Base-by-base conservation (phyloP, 225 moss, liverwort and hornwort species). In the Thuidium tamariscinum region DNA sequence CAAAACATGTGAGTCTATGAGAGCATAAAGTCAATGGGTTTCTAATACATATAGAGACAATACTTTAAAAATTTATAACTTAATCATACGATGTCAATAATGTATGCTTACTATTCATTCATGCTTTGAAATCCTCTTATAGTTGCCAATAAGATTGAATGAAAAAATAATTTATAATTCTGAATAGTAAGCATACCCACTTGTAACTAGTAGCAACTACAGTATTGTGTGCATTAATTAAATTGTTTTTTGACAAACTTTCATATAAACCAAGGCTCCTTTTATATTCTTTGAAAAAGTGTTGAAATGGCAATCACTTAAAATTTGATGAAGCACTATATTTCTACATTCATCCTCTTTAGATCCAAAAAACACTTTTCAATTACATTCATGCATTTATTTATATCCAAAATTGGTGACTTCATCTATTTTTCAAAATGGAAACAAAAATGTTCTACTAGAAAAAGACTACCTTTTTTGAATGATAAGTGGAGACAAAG, bases 221-320 rank as follows among this genome's bases (percentile, higher is more conserved):
- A 67, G 4, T 7, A 37, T 7, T 2, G 4, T 13, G 0, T 13
- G 12, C 12, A 2, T 7, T 13, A 13, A 22, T 4, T 16, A 4
- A 26, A 15, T 4, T 44, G n/a, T 25, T 5, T 44, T 71, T 27
- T 9, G 9, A 44, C 9, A 0, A 27, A 42, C 42, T 69, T 69
- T 26, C 3, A 9, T 3, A 26, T 9, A 0, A 4, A 41, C 8
- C 14, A 41, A 23, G 25, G 2, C 6, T 68, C 25, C 0, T 15
- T 25, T 69, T 8, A 3, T 7, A 41, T 0, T 25, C 8, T 70
- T 26, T 16, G 26, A 41, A 0, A 4, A 41, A 41, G 25, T 25
- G 8, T 8, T 41, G 1, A 26, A 2, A 25, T 15, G 14, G 8
- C 1, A 0, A 26, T 36, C 36, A 42, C 6, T 66, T 36, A 21